Conservation (phyloP, 768 basidiomycete genomes). For the Steccherinum ochraceum region DNA sequence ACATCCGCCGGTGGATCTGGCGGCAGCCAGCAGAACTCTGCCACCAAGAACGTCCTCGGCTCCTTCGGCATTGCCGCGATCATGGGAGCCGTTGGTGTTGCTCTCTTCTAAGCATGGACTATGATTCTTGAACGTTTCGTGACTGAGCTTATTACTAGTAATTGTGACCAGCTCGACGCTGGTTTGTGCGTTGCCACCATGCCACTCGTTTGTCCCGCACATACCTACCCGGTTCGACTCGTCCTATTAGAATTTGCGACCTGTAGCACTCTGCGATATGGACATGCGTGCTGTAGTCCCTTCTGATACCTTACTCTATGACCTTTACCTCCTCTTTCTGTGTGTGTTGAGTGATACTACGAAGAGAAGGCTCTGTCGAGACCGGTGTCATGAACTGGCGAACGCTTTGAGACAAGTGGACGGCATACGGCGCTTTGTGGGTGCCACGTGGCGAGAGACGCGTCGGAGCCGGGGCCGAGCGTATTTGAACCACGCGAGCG, state of each 20-base stretch:
- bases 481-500: constrained; percentile 1
- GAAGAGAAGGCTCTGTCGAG: neutral
- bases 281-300: neutral
- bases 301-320: neutral
- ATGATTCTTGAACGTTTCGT: neutral
- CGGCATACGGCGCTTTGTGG: too few species aligned
- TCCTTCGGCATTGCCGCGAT: constrained; percentile 41
- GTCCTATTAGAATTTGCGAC: neutral
- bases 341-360: neutral
- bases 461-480: neutral
- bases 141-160: neutral
- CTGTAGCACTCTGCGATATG: neutral
- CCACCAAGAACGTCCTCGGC: constrained; percentile 24
- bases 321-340: neutral
- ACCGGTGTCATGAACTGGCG: neutral
- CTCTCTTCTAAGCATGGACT: constrained; percentile 32
- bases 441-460: neutral
- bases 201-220: neutral
- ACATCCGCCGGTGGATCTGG: constrained; percentile 20
- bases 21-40: constrained; percentile 24
- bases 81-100: constrained; percentile 45
- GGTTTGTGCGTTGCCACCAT: neutral
- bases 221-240: neutral
- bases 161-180: neutral
- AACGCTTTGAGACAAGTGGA: too few species aligned